A percentile compares a stretch with the other conserved stretches of the same genome.
phyloP scores from a whole-genome alignment of 495 filamentous ascomycete genomes.

The Pseudotulostoma volvatum region DNA sequence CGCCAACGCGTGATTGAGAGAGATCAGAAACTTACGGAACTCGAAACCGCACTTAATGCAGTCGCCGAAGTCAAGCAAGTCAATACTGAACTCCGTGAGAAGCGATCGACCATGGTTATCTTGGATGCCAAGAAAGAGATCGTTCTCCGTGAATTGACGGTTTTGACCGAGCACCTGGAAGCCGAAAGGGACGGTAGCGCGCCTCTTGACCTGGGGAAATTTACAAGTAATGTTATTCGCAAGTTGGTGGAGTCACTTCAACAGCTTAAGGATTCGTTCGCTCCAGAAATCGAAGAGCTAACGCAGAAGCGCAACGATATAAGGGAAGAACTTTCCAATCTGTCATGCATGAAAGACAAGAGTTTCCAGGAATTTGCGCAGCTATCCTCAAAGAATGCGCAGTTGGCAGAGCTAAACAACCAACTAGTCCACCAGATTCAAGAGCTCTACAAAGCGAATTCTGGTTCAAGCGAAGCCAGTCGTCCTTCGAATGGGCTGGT shows the following conservation, averaged over 20 bases:
- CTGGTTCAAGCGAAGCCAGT: conserved; percentile 39
- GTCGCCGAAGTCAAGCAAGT: conserved; percentile 70
- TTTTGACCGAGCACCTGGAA: conserved; percentile 62
- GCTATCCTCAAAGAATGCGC: conserved; percentile 79
- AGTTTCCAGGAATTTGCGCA: conserved; percentile 91
- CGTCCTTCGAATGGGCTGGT: conserved; percentile 59
- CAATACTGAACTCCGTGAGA: conserved; percentile 76
- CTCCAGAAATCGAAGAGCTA: conserved; percentile 65
- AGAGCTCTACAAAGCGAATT: conserved; percentile 70
- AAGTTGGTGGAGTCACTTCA: conserved; percentile 82
- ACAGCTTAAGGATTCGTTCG: conserved; percentile 63
- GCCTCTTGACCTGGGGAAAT: conserved; percentile 52
- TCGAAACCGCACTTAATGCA: conserved; percentile 54
- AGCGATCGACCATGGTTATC: conserved; percentile 90
- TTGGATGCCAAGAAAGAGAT: conserved; percentile 91
- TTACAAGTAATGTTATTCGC: conserved; percentile 71
- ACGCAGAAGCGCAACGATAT: conserved; percentile 68
- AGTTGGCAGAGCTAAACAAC: conserved; percentile 86
- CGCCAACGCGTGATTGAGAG: conserved; percentile 65
- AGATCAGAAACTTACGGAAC: conserved; percentile 62
- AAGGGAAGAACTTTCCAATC: conserved; percentile 61
- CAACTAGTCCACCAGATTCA: conserved; percentile 89
- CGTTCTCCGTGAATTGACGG: conserved; percentile 78
- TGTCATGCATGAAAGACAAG: conserved; percentile 72
- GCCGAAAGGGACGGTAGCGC: conserved; percentile 51